Conservation (phyloP, 257 asterid species). For the Solanum verrucosum region DNA sequence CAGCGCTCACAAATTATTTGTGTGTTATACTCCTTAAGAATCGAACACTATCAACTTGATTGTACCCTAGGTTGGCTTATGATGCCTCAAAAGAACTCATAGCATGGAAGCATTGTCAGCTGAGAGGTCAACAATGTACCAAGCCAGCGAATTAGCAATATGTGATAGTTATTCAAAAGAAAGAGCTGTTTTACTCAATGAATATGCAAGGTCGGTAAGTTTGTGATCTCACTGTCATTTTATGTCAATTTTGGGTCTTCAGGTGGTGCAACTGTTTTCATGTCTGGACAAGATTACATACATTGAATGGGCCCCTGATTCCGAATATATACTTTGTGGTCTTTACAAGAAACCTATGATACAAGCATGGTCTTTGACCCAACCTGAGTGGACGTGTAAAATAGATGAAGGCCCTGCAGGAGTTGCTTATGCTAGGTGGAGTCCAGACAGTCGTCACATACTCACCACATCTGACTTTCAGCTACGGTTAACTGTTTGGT, state of each 20-base stretch:
- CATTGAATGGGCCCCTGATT: conserved; percentile 97
- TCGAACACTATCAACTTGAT: not conserved
- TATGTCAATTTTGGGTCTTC: not conserved
- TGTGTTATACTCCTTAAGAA: not conserved
- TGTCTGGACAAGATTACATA: conserved; percentile 90
- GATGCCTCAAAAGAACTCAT: not conserved
- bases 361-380: conserved; percentile 95
- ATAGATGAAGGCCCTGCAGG: conserved; percentile 98
- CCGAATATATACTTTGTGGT: conserved; percentile 92
- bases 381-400: conserved; percentile 99
- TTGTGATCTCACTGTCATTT: not conserved
- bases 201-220: not conserved
- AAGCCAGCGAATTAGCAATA: not conserved
- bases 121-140: not conserved
- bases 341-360: conserved; percentile 85
- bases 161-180: not conserved
- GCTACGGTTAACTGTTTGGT: conserved; percentile 89
- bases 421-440: conserved; percentile 94
- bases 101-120: not conserved
- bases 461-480: conserved; percentile 96
- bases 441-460: conserved; percentile 99
- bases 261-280: conserved; percentile 90
- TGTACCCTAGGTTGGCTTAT: not conserved
- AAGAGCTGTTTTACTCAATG: not conserved
- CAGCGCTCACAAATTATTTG: not conserved